These are phyloP conservation scores for Zasmidium citrigriseum DNA, from an alignment of 2,329 filamentous ascomycete species.

Conservation along the genomic window DNA sequence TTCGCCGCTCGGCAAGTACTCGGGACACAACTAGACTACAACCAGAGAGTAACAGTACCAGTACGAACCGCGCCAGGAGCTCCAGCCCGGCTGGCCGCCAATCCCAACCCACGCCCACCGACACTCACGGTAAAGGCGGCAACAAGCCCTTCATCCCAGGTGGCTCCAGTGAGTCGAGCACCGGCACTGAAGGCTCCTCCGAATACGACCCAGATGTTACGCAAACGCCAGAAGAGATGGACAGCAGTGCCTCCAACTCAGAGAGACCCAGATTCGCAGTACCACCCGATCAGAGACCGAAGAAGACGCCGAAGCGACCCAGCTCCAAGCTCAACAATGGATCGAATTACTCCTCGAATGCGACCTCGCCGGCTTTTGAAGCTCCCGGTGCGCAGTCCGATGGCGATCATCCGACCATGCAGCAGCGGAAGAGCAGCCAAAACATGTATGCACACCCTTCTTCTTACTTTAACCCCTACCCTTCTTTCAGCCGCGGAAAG, in stretches of 20 bases:
- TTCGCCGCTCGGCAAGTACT: slow-evolving; percentile 56
- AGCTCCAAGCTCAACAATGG: slow-evolving; percentile 30
- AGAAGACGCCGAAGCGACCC: slow-evolving; percentile 34
- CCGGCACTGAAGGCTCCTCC: slow-evolving; percentile 25
- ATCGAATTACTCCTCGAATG: slow-evolving; percentile 10
- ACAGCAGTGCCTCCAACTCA: slow-evolving; percentile 8
- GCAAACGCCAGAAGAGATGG: slow-evolving; percentile 12
- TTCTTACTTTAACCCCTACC: slow-evolving; percentile 13
- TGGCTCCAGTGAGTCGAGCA: slow-evolving; percentile 8
- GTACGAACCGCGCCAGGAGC: slow-evolving; percentile 23
- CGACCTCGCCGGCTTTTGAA: not conserved
- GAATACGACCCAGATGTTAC: slow-evolving; percentile 14
- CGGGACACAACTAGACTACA: slow-evolving; percentile 42
- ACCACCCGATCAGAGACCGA: slow-evolving; percentile 26
- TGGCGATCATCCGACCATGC: slow-evolving; percentile 26
- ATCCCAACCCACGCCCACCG: not conserved
- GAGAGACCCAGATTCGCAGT: slow-evolving; percentile 12
- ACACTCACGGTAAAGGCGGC: not conserved
- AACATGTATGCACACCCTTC: slow-evolving; percentile 35
- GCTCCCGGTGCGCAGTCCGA: slow-evolving; percentile 20
- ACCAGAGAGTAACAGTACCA: slow-evolving; percentile 28
- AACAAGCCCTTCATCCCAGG: slow-evolving; percentile 18
- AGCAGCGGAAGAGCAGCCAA: slow-evolving; percentile 30
- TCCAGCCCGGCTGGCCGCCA: slow-evolving; percentile 5
- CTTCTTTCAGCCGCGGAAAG: slow-evolving; percentile 17